Conservation (phyloP, 129 eudicot species). For the Lactuca saligna region DNA sequence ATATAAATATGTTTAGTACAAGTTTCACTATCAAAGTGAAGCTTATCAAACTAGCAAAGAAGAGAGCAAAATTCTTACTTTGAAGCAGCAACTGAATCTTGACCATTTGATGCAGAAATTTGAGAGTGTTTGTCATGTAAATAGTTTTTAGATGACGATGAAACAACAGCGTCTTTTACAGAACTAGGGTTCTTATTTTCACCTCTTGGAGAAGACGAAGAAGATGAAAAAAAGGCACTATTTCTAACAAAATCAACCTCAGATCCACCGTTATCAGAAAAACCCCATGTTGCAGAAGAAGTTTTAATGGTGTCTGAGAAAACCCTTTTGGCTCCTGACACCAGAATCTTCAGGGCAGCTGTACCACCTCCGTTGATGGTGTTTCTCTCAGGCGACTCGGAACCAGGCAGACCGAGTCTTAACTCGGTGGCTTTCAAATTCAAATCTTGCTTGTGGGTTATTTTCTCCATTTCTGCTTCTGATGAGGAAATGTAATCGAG, state of each 20-base stretch:
- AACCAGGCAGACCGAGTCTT: slow-evolving; percentile 79
- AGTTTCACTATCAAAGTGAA: slow-evolving; percentile 2
- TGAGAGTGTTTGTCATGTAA: slow-evolving; percentile 39
- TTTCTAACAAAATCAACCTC: slow-evolving; percentile 41
- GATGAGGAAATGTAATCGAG: slow-evolving; percentile 42
- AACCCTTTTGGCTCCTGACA: slow-evolving; percentile 63
- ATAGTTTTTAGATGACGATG: slow-evolving; percentile 18
- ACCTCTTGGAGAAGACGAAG: slow-evolving; percentile 37
- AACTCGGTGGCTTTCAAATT: slow-evolving; percentile 83
- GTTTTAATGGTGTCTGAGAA: slow-evolving; percentile 53
- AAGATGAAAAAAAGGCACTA: slow-evolving; percentile 31
- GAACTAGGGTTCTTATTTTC: slow-evolving; percentile 33
- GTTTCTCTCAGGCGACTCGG: slow-evolving; percentile 62
- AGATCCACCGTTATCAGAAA: slow-evolving; percentile 50
- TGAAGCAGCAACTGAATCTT: slow-evolving; percentile 45
- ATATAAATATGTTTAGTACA: background rate
- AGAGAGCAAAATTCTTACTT: slow-evolving; percentile 42
- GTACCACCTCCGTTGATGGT: background rate
- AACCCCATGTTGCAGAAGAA: slow-evolving; percentile 55
- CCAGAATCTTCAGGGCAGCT: slow-evolving; percentile 27
- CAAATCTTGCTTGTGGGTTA: slow-evolving; percentile 34
- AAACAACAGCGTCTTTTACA: slow-evolving; percentile 31
- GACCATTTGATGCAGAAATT: slow-evolving; percentile 40
- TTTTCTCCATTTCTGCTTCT: slow-evolving; percentile 31
- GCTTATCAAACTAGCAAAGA: background rate